These are phyloP conservation scores for Nasturtium officinale DNA, from an alignment of 345 rosid genomes.

Conservation along the genomic window DNA sequence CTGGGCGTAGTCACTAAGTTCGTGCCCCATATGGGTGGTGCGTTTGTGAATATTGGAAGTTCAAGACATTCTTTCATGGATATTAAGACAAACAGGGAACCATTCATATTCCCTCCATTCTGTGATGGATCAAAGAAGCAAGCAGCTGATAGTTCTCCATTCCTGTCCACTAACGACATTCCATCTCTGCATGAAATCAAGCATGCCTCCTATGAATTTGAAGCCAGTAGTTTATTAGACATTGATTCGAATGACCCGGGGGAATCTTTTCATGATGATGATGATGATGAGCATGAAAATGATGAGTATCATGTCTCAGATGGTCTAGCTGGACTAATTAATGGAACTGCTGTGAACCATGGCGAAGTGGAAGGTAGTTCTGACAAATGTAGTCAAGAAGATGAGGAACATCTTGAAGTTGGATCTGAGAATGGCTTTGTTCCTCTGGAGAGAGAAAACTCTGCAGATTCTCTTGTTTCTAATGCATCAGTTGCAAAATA, in stretches of 20 bases:
- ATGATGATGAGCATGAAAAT: constrained; percentile 60
- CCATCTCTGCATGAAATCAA: constrained; percentile 44
- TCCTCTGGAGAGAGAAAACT: constrained; percentile 44
- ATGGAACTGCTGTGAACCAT: constrained; percentile 59
- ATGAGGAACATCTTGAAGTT: constrained; percentile 52
- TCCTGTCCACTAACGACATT: constrained; percentile 46
- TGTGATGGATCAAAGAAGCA: constrained; percentile 53
- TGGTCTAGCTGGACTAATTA: constrained; percentile 50
- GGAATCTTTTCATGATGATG: constrained; percentile 60
- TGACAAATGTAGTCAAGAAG: constrained; percentile 50
- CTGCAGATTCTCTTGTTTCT: constrained; percentile 43
- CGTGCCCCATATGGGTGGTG: constrained; percentile 98
- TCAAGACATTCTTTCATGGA: constrained; percentile 87
- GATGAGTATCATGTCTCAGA: constrained; percentile 72
- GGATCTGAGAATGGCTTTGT: constrained; percentile 42
- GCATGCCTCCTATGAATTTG: constrained; percentile 44
- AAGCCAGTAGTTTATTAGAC: constrained; percentile 45
- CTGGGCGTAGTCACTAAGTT: constrained; percentile 79
- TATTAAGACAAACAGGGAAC: constrained; percentile 74
- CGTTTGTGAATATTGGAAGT: constrained; percentile 91
- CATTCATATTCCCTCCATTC: constrained; percentile 89
- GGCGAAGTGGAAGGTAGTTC: constrained; percentile 52
- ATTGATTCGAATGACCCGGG: constrained; percentile 52
- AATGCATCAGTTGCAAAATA: constrained; percentile 44
- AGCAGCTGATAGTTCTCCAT: constrained; percentile 47